Evolutionary conservation across 495 filamentous ascomycete species (phyloP).

Genomic region (Neurospora sp.): DNA sequence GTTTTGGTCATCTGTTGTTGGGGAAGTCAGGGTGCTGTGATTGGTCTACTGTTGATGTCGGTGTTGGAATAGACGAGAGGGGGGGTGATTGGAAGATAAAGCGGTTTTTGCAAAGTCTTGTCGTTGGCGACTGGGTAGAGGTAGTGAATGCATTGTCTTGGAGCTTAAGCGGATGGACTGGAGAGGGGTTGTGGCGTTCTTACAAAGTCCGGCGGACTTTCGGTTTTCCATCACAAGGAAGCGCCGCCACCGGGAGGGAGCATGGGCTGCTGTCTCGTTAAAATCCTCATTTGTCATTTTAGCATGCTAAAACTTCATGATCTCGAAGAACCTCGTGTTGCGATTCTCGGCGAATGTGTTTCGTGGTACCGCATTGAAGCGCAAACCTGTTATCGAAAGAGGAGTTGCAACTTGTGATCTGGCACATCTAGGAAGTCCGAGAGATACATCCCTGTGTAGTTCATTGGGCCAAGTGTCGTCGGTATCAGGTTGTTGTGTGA

Average conservation of each 20-base stretch:
- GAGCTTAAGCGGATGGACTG: not conserved
- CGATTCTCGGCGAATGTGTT: not conserved
- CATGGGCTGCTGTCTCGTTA: not conserved
- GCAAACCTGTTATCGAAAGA: not conserved
- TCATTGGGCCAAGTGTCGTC: no score
- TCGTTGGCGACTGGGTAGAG: not conserved
- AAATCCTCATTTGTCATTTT: not conserved
- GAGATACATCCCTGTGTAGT: no score
- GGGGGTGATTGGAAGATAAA: not conserved
- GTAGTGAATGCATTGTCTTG: not conserved
- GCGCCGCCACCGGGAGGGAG: not conserved
- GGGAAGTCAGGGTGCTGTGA: not conserved
- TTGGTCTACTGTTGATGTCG: not conserved
- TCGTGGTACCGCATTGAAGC: not conserved
- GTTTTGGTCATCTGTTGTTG: not conserved
- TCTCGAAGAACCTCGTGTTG: not conserved
- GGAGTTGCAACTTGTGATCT: not conserved
- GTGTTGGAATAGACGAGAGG: not conserved
- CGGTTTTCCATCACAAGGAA: not conserved
- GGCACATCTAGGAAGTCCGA: not conserved
- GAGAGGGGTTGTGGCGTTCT: not conserved
- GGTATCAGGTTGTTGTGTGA: no score
- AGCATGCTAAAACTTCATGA: not conserved
- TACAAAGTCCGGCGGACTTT: not conserved
- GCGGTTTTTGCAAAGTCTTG: not conserved